These are phyloP conservation scores for Serendipita sp. DNA, from an alignment of 768 basidiomycete species.

Conservation along the genomic window DNA sequence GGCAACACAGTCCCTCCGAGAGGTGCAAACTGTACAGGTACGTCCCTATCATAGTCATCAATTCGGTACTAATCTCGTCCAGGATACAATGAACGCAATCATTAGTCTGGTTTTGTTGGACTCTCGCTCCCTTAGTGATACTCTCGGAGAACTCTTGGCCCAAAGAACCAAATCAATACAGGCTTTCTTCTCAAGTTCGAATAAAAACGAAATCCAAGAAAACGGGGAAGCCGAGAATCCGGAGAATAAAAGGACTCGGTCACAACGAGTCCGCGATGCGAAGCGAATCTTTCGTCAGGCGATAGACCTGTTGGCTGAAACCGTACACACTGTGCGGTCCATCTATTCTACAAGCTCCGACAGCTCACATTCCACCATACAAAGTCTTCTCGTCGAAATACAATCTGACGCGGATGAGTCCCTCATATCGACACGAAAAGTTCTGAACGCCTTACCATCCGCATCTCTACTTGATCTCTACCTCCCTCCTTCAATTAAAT, in stretches of 20 bases:
- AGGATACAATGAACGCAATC: conserved; percentile 65
- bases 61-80: conserved; percentile 7
- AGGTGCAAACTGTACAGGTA: conserved; percentile 20
- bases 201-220: conserved; percentile 5
- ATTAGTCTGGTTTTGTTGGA: conserved; percentile 80
- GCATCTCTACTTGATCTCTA: conserved; percentile 59
- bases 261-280: not conserved
- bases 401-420: conserved; percentile 31
- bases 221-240: conserved; percentile 6
- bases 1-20: conserved; percentile 67
- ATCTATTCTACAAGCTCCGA: conserved; percentile 19
- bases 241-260: conserved; percentile 4
- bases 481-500: conserved; percentile 50
- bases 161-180: conserved; percentile 28
- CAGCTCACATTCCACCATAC: conserved; percentile 31
- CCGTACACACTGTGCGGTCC: conserved; percentile 41
- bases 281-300: not conserved
- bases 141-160: conserved; percentile 47
- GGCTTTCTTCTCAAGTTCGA: conserved; percentile 3
- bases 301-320: not conserved
- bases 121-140: conserved; percentile 60
- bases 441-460: conserved; percentile 62
- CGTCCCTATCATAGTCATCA: not conserved
- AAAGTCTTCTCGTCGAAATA: conserved; percentile 40
- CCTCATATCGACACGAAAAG: conserved; percentile 41